These are phyloP conservation scores for Mycena rebaudengoi DNA, from an alignment of 768 basidiomycete genomes.

Conservation along the genomic window DNA sequence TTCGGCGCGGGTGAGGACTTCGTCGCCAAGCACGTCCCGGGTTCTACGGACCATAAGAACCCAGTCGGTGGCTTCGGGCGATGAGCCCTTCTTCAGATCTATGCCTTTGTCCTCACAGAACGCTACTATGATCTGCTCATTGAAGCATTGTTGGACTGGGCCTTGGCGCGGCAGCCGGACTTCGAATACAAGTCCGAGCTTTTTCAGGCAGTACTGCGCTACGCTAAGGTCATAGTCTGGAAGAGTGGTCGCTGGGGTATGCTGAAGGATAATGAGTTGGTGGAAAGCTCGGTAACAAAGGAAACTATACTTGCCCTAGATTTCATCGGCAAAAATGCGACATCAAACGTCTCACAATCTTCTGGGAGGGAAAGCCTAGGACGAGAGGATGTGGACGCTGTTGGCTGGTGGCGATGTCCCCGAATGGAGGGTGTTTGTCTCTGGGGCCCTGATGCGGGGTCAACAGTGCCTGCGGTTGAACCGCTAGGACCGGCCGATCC, in stretches of 20 bases:
- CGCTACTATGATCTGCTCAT: background rate
- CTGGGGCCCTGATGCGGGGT: slow-evolving; percentile 14
- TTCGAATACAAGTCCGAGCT: slow-evolving; percentile 12
- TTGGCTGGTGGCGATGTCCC: background rate
- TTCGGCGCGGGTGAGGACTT: background rate
- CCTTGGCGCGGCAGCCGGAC: slow-evolving; percentile 9
- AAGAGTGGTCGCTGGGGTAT: background rate
- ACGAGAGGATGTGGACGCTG: background rate
- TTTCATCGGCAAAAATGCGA: slow-evolving; percentile 15
- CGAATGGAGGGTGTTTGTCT: slow-evolving; percentile 3
- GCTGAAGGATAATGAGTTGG: background rate
- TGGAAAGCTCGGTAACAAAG: no score
- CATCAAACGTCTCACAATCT: slow-evolving; percentile 9
- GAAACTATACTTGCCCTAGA: background rate
- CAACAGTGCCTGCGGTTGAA: background rate
- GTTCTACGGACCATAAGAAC: background rate
- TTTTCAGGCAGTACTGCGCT: background rate
- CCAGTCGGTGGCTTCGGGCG: background rate
- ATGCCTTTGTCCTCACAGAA: slow-evolving; percentile 12
- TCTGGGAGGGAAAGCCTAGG: background rate
- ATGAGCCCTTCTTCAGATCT: background rate
- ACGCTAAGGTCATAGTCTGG: background rate
- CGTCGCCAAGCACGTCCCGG: background rate
- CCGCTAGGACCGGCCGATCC: no score
- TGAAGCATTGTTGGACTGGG: background rate